phyloP scores from a whole-genome alignment of 2,329 filamentous ascomycete genomes.

The Aquanectria penicillioides region DNA sequence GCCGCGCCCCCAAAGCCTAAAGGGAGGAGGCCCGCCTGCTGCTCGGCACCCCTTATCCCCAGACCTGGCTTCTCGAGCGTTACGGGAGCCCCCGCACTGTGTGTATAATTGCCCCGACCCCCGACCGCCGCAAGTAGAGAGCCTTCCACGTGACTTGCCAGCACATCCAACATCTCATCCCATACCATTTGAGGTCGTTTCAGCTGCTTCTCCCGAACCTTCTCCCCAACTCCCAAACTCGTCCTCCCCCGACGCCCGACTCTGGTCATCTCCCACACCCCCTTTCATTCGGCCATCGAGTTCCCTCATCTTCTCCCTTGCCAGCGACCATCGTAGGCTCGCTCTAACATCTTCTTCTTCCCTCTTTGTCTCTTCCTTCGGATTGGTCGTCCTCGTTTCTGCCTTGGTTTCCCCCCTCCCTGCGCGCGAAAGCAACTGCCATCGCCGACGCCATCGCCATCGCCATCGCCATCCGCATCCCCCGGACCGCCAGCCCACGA shows the following conservation, averaged over 20 bases:
- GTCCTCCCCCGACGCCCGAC: constrained; percentile 22
- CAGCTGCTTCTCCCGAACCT: constrained; percentile 39
- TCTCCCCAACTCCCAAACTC: constrained; percentile 25
- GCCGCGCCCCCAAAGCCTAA: neutral
- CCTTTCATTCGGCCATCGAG: constrained; percentile 32
- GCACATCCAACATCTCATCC: constrained; percentile 23
- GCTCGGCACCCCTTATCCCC: constrained; percentile 6
- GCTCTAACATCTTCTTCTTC: constrained; percentile 26
- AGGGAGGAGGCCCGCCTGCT: too few species aligned
- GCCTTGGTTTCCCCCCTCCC: constrained; percentile 23
- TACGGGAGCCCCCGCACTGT: constrained; percentile 22
- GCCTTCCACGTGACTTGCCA: constrained; percentile 28
- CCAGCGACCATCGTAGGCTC: constrained; percentile 31
- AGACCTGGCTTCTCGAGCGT: neutral
- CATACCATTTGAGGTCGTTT: constrained; percentile 31
- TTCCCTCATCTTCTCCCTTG: constrained; percentile 34
- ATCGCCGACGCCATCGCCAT: neutral
- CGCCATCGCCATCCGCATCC: constrained; percentile 3
- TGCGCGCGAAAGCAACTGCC: constrained; percentile 32
- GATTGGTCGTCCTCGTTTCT: constrained; percentile 28
- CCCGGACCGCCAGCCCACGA: constrained; percentile 18
- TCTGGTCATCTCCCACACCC: constrained; percentile 36
- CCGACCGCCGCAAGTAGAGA: neutral
- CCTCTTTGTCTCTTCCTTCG: constrained; percentile 24
- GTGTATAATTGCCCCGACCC: constrained; percentile 4